Base-by-base conservation (phyloP, 805 yeast species). In the Dipodascopsis uninucleata region DNA sequence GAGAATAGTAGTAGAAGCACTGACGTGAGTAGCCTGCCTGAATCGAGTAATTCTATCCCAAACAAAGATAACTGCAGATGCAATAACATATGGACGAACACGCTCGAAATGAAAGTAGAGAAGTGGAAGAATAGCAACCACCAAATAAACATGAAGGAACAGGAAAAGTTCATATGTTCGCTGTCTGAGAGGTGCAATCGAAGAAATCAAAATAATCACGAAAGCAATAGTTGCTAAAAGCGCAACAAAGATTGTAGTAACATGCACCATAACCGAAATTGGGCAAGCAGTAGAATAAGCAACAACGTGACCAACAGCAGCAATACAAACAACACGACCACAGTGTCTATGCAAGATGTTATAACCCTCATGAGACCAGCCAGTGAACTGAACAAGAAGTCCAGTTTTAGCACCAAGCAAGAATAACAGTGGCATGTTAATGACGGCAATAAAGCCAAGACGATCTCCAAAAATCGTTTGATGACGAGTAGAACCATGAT, bases 291-390 rank as follows among this genome's bases (percentile, higher is more conserved):
- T 31, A 16, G 53, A 49, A 45, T 48, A 51, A 42, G 40, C 43
- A 28, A 51, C 28, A 29, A 51, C 47, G 47, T 51, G 55, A 34
- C 49, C 44, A 4, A 51, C 47, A 20, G 50, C 55, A 16, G 54
- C 44, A 34, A 45, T 23, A 42, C 47, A 43, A 34, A 51, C 55
- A 34, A 48, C 47, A 39, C 55, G 55, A 12, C 55, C 55, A 18
- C 42, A 35, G 41, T 49, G 53, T 37, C 55, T 45, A 41, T 51
- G 55, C 24, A 51, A 49, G 42, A 48, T 48, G 50, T 51, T 51
- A 45, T 48, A 43, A 14, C 55, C 53, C 41, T 51, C 55, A 31
- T 51, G 53, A 28, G 55, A 51, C 55, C 55, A 51, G 47, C 55
- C 55, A 23, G 53, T 43, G 49, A 49, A 47, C 42, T 51, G 55